Conservation (phyloP, 208 protist genomes). For the Acanthamoeba healyi region DNA sequence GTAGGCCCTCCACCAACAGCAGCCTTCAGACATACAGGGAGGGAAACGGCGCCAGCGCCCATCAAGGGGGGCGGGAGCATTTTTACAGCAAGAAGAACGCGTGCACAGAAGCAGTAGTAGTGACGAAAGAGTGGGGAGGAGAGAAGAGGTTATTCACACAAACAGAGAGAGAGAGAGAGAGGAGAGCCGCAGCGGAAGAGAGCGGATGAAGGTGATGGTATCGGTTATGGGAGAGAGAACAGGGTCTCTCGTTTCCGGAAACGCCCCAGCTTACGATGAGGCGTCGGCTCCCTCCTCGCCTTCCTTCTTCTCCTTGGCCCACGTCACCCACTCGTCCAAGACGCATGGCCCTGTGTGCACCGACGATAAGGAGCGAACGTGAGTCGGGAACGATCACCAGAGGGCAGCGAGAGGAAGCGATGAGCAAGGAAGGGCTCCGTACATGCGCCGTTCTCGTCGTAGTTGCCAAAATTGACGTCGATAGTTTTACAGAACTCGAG, state of each 20-base stretch:
- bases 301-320: slow-evolving; percentile 62
- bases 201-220: too few species aligned
- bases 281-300: slow-evolving; percentile 20
- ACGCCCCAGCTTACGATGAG: background rate
- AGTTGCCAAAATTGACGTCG: slow-evolving; percentile 63
- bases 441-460: slow-evolving; percentile 74
- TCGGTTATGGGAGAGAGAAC: background rate
- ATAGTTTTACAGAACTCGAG: slow-evolving; percentile 75
- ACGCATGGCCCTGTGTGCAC: slow-evolving; percentile 53
- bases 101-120: background rate
- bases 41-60: too few species aligned
- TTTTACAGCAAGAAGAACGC: too few species aligned
- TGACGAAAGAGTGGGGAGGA: background rate
- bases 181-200: background rate
- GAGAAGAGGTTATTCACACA: slow-evolving; percentile 2
- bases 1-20: too few species aligned
- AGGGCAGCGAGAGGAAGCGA: background rate
- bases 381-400: background rate
- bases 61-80: too few species aligned
- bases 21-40: too few species aligned
- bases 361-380: background rate
- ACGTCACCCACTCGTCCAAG: slow-evolving; percentile 73
- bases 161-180: background rate
- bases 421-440: background rate
- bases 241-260: background rate